phyloP scores from a whole-genome alignment of 2,329 filamentous ascomycete species.

The Thelonectria olida region DNA sequence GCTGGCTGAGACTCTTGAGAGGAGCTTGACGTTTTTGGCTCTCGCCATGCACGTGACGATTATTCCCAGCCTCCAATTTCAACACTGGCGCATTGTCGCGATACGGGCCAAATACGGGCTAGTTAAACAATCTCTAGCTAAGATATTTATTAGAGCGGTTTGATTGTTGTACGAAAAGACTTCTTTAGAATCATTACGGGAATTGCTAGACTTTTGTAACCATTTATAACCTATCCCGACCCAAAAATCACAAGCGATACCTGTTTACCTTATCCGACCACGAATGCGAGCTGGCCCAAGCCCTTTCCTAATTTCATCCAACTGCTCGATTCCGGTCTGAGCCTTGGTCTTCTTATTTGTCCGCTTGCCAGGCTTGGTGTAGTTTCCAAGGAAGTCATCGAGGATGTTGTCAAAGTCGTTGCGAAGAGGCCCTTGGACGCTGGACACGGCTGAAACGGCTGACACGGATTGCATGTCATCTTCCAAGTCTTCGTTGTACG shows the following conservation, averaged over 20 bases:
- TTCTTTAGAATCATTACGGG: constrained; percentile 28
- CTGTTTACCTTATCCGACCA: constrained; percentile 32
- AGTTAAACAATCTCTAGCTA: too few species aligned
- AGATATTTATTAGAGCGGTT: too few species aligned
- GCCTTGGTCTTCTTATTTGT: constrained; percentile 82
- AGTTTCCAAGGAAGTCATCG: constrained; percentile 88
- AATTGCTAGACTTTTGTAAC: background rate
- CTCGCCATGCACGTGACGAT: constrained; percentile 34
- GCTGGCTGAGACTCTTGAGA: background rate
- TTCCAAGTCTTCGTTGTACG: constrained; percentile 66
- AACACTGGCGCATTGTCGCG: too few species aligned
- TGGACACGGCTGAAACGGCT: constrained; percentile 70
- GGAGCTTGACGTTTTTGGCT: background rate
- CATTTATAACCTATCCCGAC: constrained; percentile 2
- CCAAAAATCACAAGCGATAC: background rate
- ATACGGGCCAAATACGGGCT: too few species aligned
- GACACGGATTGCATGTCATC: constrained; percentile 66
- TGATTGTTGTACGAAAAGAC: constrained; percentile 5
- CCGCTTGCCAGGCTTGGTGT: constrained; percentile 77
- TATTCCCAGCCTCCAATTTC: background rate
- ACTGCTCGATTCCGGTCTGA: constrained; percentile 83
- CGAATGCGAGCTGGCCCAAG: constrained; percentile 78
- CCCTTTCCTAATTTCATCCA: constrained; percentile 87
- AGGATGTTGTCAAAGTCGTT: constrained; percentile 89
- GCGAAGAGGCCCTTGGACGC: constrained; percentile 73